These are phyloP conservation scores for Lachnellula cervina DNA, from an alignment of 2,329 filamentous ascomycete species.

Conservation along the genomic window DNA sequence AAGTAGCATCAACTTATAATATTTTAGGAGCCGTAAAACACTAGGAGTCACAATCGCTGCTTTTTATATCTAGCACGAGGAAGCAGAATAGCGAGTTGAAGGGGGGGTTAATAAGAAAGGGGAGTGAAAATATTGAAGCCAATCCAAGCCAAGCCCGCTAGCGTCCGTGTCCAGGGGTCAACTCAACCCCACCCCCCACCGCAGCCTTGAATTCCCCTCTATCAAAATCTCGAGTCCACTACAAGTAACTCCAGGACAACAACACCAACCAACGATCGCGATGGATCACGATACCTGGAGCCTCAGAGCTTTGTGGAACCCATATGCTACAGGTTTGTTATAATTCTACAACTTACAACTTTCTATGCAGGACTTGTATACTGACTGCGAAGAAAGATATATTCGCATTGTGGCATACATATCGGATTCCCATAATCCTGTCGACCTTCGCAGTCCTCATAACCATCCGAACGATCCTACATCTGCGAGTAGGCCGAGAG, in stretches of 20 bases:
- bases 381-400: slow-evolving; percentile 19
- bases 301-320: slow-evolving; percentile 12
- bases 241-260: not conserved
- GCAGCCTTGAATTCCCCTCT: not conserved
- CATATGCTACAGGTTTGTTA: slow-evolving; percentile 17
- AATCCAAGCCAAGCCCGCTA: not conserved
- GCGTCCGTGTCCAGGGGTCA: not conserved
- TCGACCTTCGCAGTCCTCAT: slow-evolving; percentile 35
- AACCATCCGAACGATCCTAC: slow-evolving; percentile 30
- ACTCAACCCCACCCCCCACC: no score
- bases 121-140: not conserved
- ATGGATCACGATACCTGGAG: slow-evolving; percentile 19
- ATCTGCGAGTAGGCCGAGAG: slow-evolving; percentile 28
- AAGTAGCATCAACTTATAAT: no score
- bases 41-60: no score
- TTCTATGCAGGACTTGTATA: not conserved
- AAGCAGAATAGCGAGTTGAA: no score
- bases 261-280: not conserved
- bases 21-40: no score
- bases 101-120: not conserved
- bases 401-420: slow-evolving; percentile 40
- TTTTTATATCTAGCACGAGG: no score
- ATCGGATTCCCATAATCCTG: slow-evolving; percentile 41
- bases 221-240: not conserved
- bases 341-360: not conserved